These are phyloP conservation scores for Aureobasidium sp. DNA, from an alignment of 2,329 filamentous ascomycete species.

Conservation along the genomic window DNA sequence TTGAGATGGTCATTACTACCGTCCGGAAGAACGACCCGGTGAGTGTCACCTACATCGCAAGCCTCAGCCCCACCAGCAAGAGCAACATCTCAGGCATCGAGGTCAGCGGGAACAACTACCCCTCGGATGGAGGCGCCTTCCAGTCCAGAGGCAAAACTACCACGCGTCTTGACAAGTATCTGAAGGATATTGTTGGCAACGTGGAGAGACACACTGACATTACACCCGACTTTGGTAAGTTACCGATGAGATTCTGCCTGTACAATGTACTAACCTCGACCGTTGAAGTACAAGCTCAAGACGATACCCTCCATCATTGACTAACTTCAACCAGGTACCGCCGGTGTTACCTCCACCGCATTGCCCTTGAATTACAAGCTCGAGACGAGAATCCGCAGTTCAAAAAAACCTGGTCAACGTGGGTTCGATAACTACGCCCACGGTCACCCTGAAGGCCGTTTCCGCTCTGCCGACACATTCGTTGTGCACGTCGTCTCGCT, in stretches of 20 bases:
- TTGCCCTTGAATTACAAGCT: constrained; percentile 50
- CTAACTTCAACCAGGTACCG: not conserved
- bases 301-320: not conserved
- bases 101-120: not conserved
- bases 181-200: too few relatives aligned
- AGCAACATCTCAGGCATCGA: too few relatives aligned
- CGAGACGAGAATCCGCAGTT: constrained; percentile 43
- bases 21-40: too few relatives aligned
- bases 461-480: not conserved
- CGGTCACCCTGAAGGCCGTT: constrained; percentile 44
- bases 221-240: not conserved
- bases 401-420: constrained; percentile 19
- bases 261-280: too few relatives aligned
- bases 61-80: too few relatives aligned
- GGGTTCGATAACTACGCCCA: constrained; percentile 47
- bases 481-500: not conserved
- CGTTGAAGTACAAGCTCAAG: too few relatives aligned
- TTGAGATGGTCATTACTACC: too few relatives aligned
- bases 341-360: constrained; percentile 35
- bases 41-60: too few relatives aligned
- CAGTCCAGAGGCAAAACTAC: not conserved
- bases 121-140: not conserved
- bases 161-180: not conserved
- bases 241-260: not conserved
- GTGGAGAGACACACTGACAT: too few relatives aligned